These are phyloP conservation scores for Globisporangium nagaii DNA, from an alignment of 352 stramenopile genomes.

Conservation along the genomic window DNA sequence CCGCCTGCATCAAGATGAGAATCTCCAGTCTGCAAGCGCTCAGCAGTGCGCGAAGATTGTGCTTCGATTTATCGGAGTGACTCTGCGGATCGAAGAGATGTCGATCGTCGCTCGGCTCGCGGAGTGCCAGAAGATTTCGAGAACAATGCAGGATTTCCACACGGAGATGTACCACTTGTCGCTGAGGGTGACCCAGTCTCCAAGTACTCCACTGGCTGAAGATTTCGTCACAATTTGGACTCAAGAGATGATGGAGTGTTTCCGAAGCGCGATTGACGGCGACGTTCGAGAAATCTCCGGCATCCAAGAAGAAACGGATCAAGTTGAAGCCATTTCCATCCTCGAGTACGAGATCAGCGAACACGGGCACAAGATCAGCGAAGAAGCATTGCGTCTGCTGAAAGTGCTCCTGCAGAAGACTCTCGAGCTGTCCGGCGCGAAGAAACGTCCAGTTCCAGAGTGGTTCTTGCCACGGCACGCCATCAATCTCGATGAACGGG, in stretches of 20 bases:
- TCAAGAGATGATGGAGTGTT: background rate
- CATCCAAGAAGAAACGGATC: background rate
- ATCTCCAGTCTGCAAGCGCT: too few species aligned
- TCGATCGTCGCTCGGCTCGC: too few species aligned
- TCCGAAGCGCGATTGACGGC: background rate
- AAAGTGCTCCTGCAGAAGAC: too few species aligned
- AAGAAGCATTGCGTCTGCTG: too few species aligned
- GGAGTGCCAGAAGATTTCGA: background rate
- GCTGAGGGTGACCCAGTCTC: too few species aligned
- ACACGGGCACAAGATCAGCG: background rate
- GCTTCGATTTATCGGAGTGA: too few species aligned
- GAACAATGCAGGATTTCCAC: conserved; percentile 1
- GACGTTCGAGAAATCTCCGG: background rate
- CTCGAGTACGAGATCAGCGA: background rate
- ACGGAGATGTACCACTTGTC: background rate
- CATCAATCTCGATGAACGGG: background rate
- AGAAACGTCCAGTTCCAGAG: background rate
- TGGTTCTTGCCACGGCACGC: background rate
- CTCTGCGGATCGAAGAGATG: too few species aligned
- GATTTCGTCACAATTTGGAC: too few species aligned
- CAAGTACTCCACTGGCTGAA: too few species aligned
- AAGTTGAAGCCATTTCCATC: background rate
- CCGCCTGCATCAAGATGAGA: too few species aligned
- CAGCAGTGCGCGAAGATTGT: too few species aligned
- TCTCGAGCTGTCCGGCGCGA: background rate